Conservation (phyloP, 495 filamentous ascomycete genomes). For the Neurospora sp. region DNA sequence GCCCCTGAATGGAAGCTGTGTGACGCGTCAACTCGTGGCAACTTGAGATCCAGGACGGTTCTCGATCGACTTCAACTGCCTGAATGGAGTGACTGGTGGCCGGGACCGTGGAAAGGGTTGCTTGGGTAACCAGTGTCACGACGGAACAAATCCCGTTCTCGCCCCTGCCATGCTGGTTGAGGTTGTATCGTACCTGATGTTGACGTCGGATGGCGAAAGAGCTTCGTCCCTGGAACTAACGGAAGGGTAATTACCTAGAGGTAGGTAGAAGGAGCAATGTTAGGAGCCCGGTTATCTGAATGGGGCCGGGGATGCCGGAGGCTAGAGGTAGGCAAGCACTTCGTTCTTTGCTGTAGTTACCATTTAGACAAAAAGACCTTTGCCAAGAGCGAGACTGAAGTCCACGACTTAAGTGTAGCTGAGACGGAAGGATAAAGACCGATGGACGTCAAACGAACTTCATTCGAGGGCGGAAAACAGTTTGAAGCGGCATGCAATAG, state of each 20-base stretch:
- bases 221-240: background rate
- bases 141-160: background rate
- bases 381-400: too few species aligned
- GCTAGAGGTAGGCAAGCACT: too few species aligned
- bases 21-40: background rate
- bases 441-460: too few species aligned
- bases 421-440: too few species aligned
- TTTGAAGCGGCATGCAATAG: too few species aligned
- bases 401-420: too few species aligned
- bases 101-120: background rate
- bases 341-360: too few species aligned
- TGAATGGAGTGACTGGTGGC: background rate
- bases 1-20: background rate
- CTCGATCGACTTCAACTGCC: background rate
- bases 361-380: too few species aligned
- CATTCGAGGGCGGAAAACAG: too few species aligned
- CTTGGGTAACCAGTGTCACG: background rate
- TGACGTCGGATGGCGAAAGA: background rate
- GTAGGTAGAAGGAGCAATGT: background rate
- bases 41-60: background rate
- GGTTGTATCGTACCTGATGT: background rate
- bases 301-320: too few species aligned
- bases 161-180: background rate
- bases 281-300: background rate
- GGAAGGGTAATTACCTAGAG: background rate